Base-by-base conservation (phyloP, 768 basidiomycete species). In the Suillus placidus region DNA sequence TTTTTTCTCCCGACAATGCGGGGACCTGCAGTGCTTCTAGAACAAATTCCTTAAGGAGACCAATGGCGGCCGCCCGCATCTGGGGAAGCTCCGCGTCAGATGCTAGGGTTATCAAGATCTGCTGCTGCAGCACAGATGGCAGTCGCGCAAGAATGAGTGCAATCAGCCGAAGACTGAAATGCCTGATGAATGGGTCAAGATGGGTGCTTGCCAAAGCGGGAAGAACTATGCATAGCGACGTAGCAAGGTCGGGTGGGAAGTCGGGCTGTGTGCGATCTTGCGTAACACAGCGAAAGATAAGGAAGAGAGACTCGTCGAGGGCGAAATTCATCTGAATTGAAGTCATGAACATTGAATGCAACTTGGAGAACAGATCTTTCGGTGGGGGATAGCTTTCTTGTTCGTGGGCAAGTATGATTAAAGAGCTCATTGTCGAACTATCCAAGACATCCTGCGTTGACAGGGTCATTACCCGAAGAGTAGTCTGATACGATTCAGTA, bases 41-140 rank as follows among this genome's bases (percentile, higher is more conserved):
- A 1, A 88, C 77, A 1, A 86, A 84, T 60, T 93, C 90, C 72
- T 89, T 90, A 1, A 92, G 81, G 2, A 93, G 79, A 0, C 88
- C 88, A 0, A 93, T 81, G 0, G 88, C 84, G 1, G 90, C 88
- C 0, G 87, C 85, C 10, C 87, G 83, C 82, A 93, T 90, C 70
- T 90, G 88, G 0, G 88, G 88, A 55, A 84, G 84, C 18, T 84
- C 77, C 6, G 75, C 74, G 64, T 86, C 80, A 12, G 71, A 67
- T 20, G 85, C 81, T 26, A 92, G 80, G 42, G 87, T 87, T 13
- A 79, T 75, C 4, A 93, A 79, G 10, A 88, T 75, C 49, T 85
- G 82, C 18, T 92, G 76, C 3, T 86, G 84, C 0, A 87, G 69
- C 42, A 77, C 70, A 0, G 85, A 75, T 1, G 85, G 84, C 4